phyloP scores from a whole-genome alignment of 768 basidiomycete genomes.

The Amanita muscaria region DNA sequence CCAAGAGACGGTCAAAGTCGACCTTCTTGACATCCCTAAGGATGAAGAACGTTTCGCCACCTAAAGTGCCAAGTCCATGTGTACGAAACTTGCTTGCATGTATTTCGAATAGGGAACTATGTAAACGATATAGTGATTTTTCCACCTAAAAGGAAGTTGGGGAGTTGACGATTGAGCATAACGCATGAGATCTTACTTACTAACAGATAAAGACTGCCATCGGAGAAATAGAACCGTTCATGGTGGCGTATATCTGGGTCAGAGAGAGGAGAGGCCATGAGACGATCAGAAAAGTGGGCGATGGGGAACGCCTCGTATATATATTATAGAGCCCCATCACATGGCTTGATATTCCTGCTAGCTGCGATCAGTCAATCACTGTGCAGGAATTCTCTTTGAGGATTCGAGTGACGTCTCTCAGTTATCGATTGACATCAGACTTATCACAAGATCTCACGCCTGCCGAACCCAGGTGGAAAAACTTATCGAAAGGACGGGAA shows the following conservation, averaged over 20 bases:
- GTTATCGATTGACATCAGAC: no score
- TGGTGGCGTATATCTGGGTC: no score
- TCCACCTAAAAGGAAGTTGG: not conserved
- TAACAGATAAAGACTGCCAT: not conserved
- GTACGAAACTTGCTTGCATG: slow-evolving; percentile 1
- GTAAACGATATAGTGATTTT: not conserved
- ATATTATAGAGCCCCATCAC: no score
- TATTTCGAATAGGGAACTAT: not conserved
- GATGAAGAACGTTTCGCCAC: not conserved
- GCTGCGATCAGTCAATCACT: not conserved
- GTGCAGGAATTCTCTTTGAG: no score
- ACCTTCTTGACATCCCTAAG: not conserved
- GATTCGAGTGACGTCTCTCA: no score
- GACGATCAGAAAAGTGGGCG: no score
- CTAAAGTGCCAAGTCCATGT: not conserved
- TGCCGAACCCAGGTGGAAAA: no score
- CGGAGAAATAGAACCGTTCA: slow-evolving; percentile 3
- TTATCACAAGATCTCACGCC: no score
- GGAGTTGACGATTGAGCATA: not conserved
- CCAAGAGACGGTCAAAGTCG: slow-evolving; percentile 1
- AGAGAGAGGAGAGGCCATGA: no score
- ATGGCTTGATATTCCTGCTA: no score
- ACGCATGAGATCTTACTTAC: not conserved
- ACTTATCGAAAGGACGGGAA: no score
- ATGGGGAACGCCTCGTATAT: no score